phyloP scores from a whole-genome alignment of 1,284 basidiomycete species.

The Tetrapyrgos nigripes region DNA sequence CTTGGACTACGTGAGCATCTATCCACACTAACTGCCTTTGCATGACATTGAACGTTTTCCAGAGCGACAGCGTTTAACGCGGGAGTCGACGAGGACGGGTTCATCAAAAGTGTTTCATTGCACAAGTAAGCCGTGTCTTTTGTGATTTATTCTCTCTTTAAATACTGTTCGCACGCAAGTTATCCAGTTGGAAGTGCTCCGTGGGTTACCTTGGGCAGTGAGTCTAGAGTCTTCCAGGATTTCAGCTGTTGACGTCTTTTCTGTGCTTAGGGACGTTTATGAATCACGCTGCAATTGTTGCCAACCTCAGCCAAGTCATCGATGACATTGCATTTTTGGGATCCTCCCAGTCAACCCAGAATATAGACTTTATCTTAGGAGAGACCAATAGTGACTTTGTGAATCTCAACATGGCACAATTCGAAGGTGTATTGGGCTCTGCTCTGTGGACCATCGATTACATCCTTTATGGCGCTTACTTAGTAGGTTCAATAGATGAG shows the following conservation, averaged over 20 bases:
- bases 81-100: constrained; percentile 1
- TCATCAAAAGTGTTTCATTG: constrained; percentile 9
- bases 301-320: constrained; percentile 13
- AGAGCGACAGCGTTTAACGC: constrained; percentile 12
- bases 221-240: background rate
- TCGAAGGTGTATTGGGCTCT: constrained; percentile 15
- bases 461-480: constrained; percentile 9
- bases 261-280: constrained; percentile 8
- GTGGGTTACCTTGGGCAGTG: constrained; percentile 14
- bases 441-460: constrained; percentile 15
- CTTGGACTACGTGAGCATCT: constrained; percentile 12
- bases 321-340: constrained; percentile 5
- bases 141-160: background rate
- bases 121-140: constrained; percentile 6
- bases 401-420: constrained; percentile 13
- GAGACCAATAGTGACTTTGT: constrained; percentile 16
- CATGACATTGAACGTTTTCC: background rate
- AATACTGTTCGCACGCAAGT: background rate
- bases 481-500: background rate
- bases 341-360: constrained; percentile 7
- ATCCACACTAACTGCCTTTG: background rate
- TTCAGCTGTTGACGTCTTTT: background rate
- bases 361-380: constrained; percentile 10
- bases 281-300: constrained; percentile 14
- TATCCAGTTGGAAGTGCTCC: constrained; percentile 11